Base-by-base conservation (phyloP, 805 yeast genomes). In the Cephaloascus albidus region DNA sequence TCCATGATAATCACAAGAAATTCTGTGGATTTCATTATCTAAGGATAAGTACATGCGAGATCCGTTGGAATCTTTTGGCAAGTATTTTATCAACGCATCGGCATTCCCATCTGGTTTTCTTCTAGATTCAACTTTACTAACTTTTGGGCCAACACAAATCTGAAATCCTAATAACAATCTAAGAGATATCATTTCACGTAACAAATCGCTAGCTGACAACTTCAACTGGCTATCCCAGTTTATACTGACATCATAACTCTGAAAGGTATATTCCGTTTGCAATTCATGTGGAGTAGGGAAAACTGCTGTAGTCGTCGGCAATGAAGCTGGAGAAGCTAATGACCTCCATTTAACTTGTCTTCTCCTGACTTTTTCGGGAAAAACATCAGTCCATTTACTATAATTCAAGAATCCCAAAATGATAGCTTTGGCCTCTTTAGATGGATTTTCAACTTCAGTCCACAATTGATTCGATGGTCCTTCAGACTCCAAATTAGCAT, bases 321-420 rank as follows among this genome's bases (percentile, higher is more conserved):
- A 64, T 4, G 95, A 82, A 0, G 97, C 97, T 0, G 99, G 99
- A 0, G 96, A 78, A 12, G 88, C 81, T 39, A 94, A 68, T 0
- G 97, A 89, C 39, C 86, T 75, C 99, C 99, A 93, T 53, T 89
- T 89, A 38, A 89, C 81, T 14, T 80, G 65, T 48, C 76, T 74
- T 39, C 85, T 66, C 39, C 72, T 76, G 14, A 81, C 77, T 34
- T 75, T 73, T 12, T 73, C 72, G 0, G 97, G 96, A 49, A 86
- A 86, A 1, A 88, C 95, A 58, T 84, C 87, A 40, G 80, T 80
- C 98, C 98, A 93, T 42, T 95, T 73, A 4, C 95, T 90, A 35
- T 76, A 78, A n/a, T 78, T 70, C 6, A 79, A 62, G 40, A 75
- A 70, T 10, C 72, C 70, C 14, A 81, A 61, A 6, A 76, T 60